Base-by-base conservation (phyloP, 352 stramenopile genomes). In the Globisporangium alternatum region DNA sequence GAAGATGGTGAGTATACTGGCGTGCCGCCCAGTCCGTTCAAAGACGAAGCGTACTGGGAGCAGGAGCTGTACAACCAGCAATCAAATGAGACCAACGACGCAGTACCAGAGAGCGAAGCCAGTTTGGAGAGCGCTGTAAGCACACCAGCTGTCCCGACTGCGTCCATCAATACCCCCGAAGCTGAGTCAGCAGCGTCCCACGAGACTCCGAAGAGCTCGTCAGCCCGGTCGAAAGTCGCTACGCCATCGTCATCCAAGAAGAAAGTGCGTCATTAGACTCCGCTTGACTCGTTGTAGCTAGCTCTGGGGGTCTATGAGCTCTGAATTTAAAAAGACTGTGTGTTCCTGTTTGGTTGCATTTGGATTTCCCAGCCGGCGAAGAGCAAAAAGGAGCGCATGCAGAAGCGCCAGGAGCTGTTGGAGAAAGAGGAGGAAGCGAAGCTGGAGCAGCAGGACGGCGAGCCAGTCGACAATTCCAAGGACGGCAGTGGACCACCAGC, bases 341-440 rank as follows among this genome's bases (percentile, higher is more conserved):
- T 9, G 45, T n/a, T n/a, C n/a, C n/a, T n/a, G n/a, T n/a, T n/a
- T 22, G 21, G 31, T 28, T 37, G 28, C 5, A 2, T 59, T 3
- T 55, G 25, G 55, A 3, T 59, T 19, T 19, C 9, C 0, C 4
- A 59, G 43, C 35, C 70, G 49, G 41, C 6, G 41, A 88, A 87
- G 48, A 76, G 70, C 25, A 83, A 80, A 37, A 71, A 86, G 33
- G 80, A 89, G 45, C 78, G 80, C 9, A 67, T 86, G 10, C 62
- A 80, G 58, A 66, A 80, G 68, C 80, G 75, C 0, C 82, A 91
- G 54, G 71, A 71, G 33, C 47, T 74, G 25, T 67, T 91, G 3
- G 80, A 91, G 66, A 80, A 82, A 53, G 71, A 84, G n/a, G 81
- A 91, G 41, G 72, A 83, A 43, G 68, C 71, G 25, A 69, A 56